Percentiles rank a stretch among this genome's conserved stretches.
Conservation (phyloP, 208 protist species). For the Trypanosomatidae sp. region DNA sequence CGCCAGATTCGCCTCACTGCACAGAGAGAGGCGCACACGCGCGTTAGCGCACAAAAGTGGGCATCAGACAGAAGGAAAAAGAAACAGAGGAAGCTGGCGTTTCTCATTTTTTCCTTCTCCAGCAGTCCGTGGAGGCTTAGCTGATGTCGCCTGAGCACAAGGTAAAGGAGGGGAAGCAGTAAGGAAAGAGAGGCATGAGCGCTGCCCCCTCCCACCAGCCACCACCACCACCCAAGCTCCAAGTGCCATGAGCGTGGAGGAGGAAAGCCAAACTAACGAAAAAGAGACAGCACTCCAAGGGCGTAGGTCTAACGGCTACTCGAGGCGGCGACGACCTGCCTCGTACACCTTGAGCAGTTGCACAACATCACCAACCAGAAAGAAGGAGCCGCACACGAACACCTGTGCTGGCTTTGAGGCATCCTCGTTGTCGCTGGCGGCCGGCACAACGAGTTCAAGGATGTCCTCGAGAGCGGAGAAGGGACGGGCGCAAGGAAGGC, state of each 20-base stretch:
- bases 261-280: background rate
- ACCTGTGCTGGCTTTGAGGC: conserved; percentile 69
- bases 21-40: background rate
- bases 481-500: conserved; percentile 45
- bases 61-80: background rate
- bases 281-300: background rate
- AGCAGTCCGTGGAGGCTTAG: background rate
- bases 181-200: background rate
- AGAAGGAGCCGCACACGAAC: conserved; percentile 89
- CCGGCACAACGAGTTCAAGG: conserved; percentile 44
- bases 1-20: background rate
- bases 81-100: background rate
- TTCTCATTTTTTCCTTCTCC: background rate
- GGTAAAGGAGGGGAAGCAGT: background rate
- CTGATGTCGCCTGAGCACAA: background rate
- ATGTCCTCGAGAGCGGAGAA: conserved; percentile 67
- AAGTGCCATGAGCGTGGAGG: background rate
- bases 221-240: background rate
- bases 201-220: background rate
- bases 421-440: conserved; percentile 52
- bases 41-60: background rate
- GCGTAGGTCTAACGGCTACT: background rate
- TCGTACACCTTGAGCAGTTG: conserved; percentile 40
- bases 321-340: conserved; percentile 14
- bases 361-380: conserved; percentile 71